A percentile compares a stretch with the other conserved stretches of the same genome.
Evolutionary conservation across 257 asterid genomes (phyloP).

Genomic region (Scutellaria barbata): DNA sequence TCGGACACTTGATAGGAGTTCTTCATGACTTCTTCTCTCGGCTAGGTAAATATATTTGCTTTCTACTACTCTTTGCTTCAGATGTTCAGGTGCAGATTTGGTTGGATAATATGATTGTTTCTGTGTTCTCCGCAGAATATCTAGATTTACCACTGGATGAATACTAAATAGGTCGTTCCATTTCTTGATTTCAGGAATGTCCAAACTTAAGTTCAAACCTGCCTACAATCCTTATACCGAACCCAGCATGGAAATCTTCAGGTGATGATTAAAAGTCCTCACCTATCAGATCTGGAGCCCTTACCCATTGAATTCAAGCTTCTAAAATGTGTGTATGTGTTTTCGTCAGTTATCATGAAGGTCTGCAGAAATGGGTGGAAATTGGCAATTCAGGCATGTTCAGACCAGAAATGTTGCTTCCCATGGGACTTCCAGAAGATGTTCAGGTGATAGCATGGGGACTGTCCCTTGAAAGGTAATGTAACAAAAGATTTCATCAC

Average conservation of each 20-base stretch:
- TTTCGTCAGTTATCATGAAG: conserved; percentile 82
- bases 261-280: conserved; percentile 45
- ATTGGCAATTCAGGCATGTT: conserved; percentile 98
- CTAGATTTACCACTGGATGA: neutral
- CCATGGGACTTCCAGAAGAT: conserved; percentile 98
- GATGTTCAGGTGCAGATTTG: neutral
- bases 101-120: no score
- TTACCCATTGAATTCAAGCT: conserved; percentile 16
- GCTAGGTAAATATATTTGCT: conserved; percentile 56
- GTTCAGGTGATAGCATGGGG: conserved; percentile 99
- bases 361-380: conserved; percentile 93
- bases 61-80: neutral
- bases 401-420: conserved; percentile 97
- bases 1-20: conserved; percentile 94
- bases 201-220: conserved; percentile 91
- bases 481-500: neutral
- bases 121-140: neutral
- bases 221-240: conserved; percentile 97
- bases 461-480: conserved; percentile 95
- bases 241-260: conserved; percentile 99
- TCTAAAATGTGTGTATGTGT: neutral
- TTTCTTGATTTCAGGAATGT: conserved; percentile 65
- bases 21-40: conserved; percentile 89
- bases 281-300: neutral
- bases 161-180: neutral